A percentile compares a stretch with the other conserved stretches of the same genome.
phyloP scores from a whole-genome alignment of 257 asterid species.

The Nicotiana knightiana region DNA sequence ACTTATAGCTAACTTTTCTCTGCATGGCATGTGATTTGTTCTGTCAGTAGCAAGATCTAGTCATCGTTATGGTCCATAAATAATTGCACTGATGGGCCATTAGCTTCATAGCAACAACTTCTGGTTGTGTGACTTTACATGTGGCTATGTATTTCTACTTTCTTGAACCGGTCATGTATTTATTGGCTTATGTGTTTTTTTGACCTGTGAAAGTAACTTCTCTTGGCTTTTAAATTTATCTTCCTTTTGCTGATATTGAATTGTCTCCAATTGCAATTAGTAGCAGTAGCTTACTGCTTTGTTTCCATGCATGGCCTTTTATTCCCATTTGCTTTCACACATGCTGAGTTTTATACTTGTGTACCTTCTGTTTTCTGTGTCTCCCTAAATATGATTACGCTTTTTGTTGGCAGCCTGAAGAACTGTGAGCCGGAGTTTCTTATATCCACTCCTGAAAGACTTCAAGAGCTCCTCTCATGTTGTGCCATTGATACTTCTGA shows the following conservation, averaged over 20 bases:
- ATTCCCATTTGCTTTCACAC: neutral
- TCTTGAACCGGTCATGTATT: neutral
- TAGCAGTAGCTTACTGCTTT: neutral
- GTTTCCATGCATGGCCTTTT: neutral
- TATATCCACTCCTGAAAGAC: constrained; percentile 72
- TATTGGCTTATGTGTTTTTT: neutral
- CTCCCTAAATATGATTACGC: neutral
- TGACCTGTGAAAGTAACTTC: neutral
- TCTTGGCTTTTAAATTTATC: neutral
- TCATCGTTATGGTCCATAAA: neutral
- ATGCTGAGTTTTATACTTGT: neutral
- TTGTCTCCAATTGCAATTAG: neutral
- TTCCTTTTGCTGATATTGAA: neutral
- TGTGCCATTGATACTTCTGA: constrained; percentile 55
- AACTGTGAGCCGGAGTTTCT: constrained; percentile 74
- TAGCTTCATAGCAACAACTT: neutral
- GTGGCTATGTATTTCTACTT: neutral
- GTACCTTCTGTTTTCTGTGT: neutral
- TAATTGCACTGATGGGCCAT: neutral
- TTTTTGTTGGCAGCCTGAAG: constrained; percentile 46
- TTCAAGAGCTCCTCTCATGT: constrained; percentile 52
- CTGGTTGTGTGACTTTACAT: neutral
- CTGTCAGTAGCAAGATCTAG: neutral
- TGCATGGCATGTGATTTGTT: neutral
- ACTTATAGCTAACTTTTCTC: neutral